Percentiles rank a stretch among this genome's conserved stretches.
These are phyloP conservation scores for Ustilaginoidea virens DNA, from an alignment of 2,329 filamentous ascomycete genomes.

Conservation along the genomic window DNA sequence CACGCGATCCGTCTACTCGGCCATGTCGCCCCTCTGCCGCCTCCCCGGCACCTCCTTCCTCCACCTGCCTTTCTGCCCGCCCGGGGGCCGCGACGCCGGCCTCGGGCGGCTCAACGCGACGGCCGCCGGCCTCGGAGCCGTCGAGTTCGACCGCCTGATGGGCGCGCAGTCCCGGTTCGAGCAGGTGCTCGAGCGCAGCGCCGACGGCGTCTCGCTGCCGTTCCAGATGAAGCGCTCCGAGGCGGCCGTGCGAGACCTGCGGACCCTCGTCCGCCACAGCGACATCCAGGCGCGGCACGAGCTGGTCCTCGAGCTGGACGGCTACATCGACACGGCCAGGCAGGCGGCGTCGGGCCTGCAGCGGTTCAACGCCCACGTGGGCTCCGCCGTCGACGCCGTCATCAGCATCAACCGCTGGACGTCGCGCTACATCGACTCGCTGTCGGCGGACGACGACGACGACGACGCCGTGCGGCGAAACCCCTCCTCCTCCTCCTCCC, in stretches of 20 bases:
- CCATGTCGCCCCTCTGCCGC: slow-evolving; percentile 53
- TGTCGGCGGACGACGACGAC: slow-evolving; percentile 26
- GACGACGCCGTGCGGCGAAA: no score
- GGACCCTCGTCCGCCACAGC: slow-evolving; percentile 56
- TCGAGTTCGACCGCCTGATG: slow-evolving; percentile 45
- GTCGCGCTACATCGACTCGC: slow-evolving; percentile 47
- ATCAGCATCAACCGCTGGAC: slow-evolving; percentile 67
- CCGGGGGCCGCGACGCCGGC: slow-evolving; percentile 10
- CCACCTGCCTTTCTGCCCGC: slow-evolving; percentile 47
- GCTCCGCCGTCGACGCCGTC: slow-evolving; percentile 57
- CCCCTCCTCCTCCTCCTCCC: no score
- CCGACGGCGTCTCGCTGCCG: slow-evolving; percentile 50
- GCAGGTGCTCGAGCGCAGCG: slow-evolving; percentile 53
- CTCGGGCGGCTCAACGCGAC: slow-evolving; percentile 6
- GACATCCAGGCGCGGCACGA: slow-evolving; percentile 52
- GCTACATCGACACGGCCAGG: slow-evolving; percentile 56
- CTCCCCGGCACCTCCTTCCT: slow-evolving; percentile 50
- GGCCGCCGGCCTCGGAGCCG: slow-evolving; percentile 13
- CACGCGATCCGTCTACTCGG: slow-evolving; percentile 41
- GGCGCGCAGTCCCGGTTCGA: slow-evolving; percentile 57
- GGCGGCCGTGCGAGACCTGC: slow-evolving; percentile 56
- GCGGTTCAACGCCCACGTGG: slow-evolving; percentile 63
- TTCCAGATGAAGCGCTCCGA: slow-evolving; percentile 69
- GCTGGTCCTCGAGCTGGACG: slow-evolving; percentile 59
- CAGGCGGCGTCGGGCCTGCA: slow-evolving; percentile 51